A percentile compares a stretch with the other conserved stretches of the same genome.
Evolutionary conservation across 2,329 filamentous ascomycete genomes (phyloP).

Genomic region (Talaromyces albobiverticillius): DNA sequence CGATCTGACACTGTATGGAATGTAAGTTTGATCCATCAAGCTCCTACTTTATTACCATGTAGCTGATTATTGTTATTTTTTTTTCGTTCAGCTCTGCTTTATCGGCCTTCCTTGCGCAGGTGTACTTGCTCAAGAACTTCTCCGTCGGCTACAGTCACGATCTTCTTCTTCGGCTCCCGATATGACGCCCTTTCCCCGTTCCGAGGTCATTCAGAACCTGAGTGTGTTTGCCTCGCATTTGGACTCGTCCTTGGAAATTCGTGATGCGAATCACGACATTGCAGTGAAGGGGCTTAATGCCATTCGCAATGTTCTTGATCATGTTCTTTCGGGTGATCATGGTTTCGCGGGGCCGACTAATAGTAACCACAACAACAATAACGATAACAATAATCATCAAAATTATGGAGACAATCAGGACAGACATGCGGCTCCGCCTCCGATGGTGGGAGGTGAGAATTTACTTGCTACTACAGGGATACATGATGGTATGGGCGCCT

Average conservation of each 20-base stretch:
- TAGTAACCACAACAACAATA: not conserved
- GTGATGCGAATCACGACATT: not conserved
- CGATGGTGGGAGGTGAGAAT: not conserved
- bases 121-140: conserved; percentile 6
- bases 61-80: not conserved
- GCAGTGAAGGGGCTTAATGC: not conserved
- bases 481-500: not conserved
- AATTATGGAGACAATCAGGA: not conserved
- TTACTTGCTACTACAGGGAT: not conserved
- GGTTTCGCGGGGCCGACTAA: not conserved
- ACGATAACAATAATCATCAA: not conserved
- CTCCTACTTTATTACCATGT: too few species aligned
- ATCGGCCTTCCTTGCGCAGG: conserved; percentile 12
- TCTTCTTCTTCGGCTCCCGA: not conserved
- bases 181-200: not conserved
- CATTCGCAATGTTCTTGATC: not conserved
- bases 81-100: conserved; percentile 2
- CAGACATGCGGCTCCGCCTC: not conserved
- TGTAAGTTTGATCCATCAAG: conserved; percentile 2
- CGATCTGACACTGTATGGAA: not conserved
- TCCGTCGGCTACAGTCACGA: not conserved
- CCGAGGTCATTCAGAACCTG: conserved; percentile 3
- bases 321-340: not conserved
- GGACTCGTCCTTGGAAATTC: not conserved
- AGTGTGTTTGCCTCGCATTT: conserved; percentile 3